Percentiles rank a stretch among this genome's conserved stretches.
Conservation (phyloP, 2,329 filamentous ascomycete species). For the Pseudocercospora eumusae region DNA sequence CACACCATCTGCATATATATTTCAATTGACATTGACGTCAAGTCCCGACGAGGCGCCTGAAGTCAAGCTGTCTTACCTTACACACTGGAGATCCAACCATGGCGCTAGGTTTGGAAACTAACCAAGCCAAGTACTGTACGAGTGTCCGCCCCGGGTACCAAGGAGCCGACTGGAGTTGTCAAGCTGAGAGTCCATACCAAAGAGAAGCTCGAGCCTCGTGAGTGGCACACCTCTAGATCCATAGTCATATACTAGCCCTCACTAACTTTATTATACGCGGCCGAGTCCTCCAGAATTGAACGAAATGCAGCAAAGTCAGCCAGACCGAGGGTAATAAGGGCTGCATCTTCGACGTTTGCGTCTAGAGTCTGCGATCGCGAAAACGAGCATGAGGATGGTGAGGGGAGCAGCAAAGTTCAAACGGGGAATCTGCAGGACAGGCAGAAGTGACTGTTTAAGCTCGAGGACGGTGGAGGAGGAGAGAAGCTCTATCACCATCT, state of each 20-base stretch:
- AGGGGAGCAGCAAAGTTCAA: too few species aligned
- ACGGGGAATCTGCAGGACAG: too few species aligned
- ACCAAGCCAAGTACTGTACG: neutral
- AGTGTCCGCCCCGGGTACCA: neutral
- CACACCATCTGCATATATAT: too few species aligned
- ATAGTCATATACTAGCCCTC: too few species aligned
- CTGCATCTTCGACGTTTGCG: neutral
- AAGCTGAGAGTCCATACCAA: neutral
- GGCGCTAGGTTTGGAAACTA: neutral
- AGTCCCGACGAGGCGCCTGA: too few species aligned
- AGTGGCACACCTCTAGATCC: too few species aligned
- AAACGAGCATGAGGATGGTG: neutral
- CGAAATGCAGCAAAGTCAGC: neutral
- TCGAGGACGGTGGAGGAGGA: too few species aligned
- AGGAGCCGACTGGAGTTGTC: neutral
- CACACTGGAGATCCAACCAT: neutral
- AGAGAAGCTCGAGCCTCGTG: neutral
- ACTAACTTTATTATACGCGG: neutral
- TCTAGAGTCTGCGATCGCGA: neutral
- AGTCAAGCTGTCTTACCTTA: too few species aligned
- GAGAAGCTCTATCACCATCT: too few species aligned
- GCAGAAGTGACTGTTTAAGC: too few species aligned
- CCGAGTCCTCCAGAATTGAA: neutral
- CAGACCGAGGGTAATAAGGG: neutral
- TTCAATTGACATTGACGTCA: too few species aligned